Conservation (phyloP, 495 filamentous ascomycete species). For the Xylaria acuta region DNA sequence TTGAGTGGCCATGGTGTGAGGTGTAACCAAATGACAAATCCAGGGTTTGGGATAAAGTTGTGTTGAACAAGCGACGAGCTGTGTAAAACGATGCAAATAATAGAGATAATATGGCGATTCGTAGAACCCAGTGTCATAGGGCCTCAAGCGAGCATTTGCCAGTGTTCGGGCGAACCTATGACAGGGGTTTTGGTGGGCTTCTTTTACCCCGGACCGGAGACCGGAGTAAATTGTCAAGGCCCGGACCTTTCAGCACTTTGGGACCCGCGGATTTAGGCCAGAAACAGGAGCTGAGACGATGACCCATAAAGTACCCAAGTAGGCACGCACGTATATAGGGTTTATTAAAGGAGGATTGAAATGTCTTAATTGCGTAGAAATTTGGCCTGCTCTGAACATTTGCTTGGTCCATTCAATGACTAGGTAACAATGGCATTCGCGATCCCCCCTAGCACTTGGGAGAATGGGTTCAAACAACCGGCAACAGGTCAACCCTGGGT, state of each 20-base stretch:
- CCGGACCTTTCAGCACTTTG: neutral
- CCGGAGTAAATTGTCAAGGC: slow-evolving; percentile 2
- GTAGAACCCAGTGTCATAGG: neutral
- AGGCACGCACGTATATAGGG: neutral
- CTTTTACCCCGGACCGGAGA: neutral
- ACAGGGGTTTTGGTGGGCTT: neutral
- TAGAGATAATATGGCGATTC: neutral
- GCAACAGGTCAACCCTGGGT: slow-evolving; percentile 26
- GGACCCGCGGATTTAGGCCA: neutral
- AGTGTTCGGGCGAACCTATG: neutral
- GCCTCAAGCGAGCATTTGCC: neutral
- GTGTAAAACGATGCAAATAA: neutral
- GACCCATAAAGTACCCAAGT: neutral
- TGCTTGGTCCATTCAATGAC: neutral
- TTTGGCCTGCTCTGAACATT: neutral
- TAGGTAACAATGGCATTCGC: slow-evolving; percentile 31
- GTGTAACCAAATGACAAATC: neutral
- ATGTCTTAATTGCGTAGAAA: neutral
- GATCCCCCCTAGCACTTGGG: slow-evolving; percentile 27
- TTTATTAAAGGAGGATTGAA: neutral
- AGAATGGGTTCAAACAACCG: slow-evolving; percentile 34
- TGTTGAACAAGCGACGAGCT: neutral
- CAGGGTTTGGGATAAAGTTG: neutral
- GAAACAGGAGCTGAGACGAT: neutral
- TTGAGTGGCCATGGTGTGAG: slow-evolving; percentile 12